Conservation (phyloP, 2,329 filamentous ascomycete species). For the Dothidotthia symphoricarpi region DNA sequence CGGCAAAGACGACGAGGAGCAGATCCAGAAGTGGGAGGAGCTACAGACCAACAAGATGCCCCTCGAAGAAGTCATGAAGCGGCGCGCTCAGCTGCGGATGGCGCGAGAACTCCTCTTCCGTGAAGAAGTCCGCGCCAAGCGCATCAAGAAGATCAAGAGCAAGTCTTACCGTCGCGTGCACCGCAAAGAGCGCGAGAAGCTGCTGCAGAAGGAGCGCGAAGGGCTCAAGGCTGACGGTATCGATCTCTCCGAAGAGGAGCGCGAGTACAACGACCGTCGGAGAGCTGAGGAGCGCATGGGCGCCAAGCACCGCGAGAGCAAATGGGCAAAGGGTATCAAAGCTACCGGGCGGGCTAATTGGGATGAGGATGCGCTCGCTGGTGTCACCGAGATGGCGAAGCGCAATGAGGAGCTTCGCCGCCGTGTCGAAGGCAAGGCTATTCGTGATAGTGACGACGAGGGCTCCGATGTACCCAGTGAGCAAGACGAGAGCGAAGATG, state of each 20-base stretch:
- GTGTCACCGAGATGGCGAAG: constrained; percentile 76
- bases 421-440: constrained; percentile 71
- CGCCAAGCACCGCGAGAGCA: constrained; percentile 80
- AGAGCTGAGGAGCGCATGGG: constrained; percentile 84
- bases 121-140: constrained; percentile 82
- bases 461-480: constrained; percentile 51
- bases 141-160: constrained; percentile 98
- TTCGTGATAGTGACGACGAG: constrained; percentile 50
- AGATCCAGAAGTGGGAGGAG: constrained; percentile 67
- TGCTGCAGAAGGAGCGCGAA: constrained; percentile 58
- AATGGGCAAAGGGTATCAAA: constrained; percentile 85
- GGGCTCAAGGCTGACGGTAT: constrained; percentile 59
- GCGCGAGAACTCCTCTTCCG: constrained; percentile 82
- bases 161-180: constrained; percentile 93
- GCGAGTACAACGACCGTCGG: constrained; percentile 66
- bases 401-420: constrained; percentile 78
- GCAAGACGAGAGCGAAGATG: constrained; percentile 53
- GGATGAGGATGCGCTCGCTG: constrained; percentile 81
- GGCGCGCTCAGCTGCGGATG: constrained; percentile 71
- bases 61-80: constrained; percentile 68
- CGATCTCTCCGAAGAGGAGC: constrained; percentile 62
- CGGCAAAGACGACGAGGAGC: constrained; percentile 59
- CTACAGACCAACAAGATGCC: constrained; percentile 70
- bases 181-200: constrained; percentile 68
- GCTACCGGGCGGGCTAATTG: constrained; percentile 76